A percentile compares a stretch with the other conserved stretches of the same genome.
Conservation (phyloP, 345 rosid genomes). For the Arabis hirsuta region DNA sequence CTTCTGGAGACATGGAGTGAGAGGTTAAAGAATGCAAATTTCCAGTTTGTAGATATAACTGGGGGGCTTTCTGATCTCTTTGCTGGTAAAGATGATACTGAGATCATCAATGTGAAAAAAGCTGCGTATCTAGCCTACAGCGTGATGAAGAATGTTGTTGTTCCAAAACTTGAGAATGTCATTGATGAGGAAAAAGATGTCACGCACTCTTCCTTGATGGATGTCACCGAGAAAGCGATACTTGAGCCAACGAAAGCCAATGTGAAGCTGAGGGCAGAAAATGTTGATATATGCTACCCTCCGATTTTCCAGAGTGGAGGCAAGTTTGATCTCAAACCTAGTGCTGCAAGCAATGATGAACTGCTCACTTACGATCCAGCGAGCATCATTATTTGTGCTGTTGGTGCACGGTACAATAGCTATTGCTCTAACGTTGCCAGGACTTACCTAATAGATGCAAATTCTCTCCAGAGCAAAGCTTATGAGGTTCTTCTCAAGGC, state of each 20-base stretch:
- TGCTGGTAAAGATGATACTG: constrained; percentile 77
- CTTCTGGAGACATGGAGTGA: constrained; percentile 86
- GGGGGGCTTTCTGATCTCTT: constrained; percentile 82
- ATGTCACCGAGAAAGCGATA: constrained; percentile 84
- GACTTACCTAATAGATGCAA: constrained; percentile 84
- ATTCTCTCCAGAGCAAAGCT: constrained; percentile 81
- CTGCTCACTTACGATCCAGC: constrained; percentile 80
- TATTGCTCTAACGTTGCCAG: constrained; percentile 94
- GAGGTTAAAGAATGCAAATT: constrained; percentile 58
- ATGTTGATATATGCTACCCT: constrained; percentile 95
- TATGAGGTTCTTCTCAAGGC: constrained; percentile 89
- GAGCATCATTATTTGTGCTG: constrained; percentile 83
- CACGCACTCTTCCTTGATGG: constrained; percentile 85
- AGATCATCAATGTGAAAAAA: constrained; percentile 77
- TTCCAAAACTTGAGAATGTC: constrained; percentile 84
- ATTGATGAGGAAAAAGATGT: constrained; percentile 93
- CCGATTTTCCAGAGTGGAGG: constrained; percentile 98
- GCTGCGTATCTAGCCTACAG: constrained; percentile 76
- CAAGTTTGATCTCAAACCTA: constrained; percentile 87
- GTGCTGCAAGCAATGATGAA: constrained; percentile 90
- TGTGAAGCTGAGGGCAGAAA: constrained; percentile 86
- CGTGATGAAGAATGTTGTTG: constrained; percentile 86
- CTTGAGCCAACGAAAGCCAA: constrained; percentile 77
- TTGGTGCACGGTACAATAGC: constrained; percentile 87
- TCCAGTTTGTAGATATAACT: constrained; percentile 68